phyloP scores from a whole-genome alignment of 345 rosid genomes.

The Camelina neglecta region DNA sequence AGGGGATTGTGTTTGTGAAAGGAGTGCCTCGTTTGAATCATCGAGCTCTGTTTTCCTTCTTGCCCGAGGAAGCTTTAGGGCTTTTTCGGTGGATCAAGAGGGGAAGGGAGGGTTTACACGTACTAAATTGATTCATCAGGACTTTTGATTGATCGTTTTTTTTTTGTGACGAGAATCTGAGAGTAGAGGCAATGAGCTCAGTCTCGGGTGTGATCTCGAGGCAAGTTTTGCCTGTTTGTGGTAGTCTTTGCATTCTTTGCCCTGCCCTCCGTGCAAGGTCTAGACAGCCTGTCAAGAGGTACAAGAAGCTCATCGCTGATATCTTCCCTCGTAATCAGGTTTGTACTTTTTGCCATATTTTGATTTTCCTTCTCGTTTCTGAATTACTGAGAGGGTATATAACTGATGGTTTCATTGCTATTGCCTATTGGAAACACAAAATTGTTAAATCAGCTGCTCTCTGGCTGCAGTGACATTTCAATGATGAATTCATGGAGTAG shows the following conservation, averaged over 20 bases:
- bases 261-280: constrained; percentile 92
- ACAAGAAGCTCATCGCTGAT: constrained; percentile 91
- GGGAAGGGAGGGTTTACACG: constrained; percentile 76
- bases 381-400: background rate
- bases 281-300: constrained; percentile 96
- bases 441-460: background rate
- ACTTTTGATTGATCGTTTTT: constrained; percentile 16
- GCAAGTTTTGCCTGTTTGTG: constrained; percentile 91
- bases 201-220: constrained; percentile 89
- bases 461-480: constrained; percentile 1
- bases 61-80: constrained; percentile 44
- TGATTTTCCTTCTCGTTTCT: background rate
- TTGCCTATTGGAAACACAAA: constrained; percentile 3
- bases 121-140: constrained; percentile 17
- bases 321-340: constrained; percentile 92
- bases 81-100: constrained; percentile 51
- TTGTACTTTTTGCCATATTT: constrained; percentile 10
- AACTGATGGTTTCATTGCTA: background rate
- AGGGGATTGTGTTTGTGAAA: constrained; percentile 40
- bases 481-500: constrained; percentile 4
- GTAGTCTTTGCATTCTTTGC: constrained; percentile 87
- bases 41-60: constrained; percentile 75
- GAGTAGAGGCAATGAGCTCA: constrained; percentile 60
- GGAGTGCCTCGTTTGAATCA: constrained; percentile 37
- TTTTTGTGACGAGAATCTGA: constrained; percentile 9